Percentiles rank a stretch among this genome's conserved stretches.
Evolutionary conservation across 495 filamentous ascomycete genomes (phyloP).

Genomic region (Talaromyces nanjingensis): DNA sequence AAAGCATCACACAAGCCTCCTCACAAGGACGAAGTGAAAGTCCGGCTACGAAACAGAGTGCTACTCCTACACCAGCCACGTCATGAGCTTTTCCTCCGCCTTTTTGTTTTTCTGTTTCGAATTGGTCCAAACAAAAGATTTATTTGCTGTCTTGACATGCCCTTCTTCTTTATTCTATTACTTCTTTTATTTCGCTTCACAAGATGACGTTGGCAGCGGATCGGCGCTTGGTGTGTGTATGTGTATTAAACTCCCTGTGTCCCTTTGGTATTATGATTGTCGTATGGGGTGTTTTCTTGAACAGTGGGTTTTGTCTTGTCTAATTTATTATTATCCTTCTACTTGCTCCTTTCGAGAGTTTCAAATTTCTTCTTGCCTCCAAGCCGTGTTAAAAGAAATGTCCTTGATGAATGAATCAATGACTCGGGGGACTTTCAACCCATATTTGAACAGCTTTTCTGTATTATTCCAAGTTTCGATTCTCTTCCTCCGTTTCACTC

Average conservation of each 20-base stretch:
- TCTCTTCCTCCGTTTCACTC: not conserved
- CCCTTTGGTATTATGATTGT: not conserved
- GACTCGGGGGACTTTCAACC: not conserved
- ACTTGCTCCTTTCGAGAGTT: not conserved
- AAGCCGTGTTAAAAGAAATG: not conserved
- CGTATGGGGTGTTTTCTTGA: not conserved
- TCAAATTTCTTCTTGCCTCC: not conserved
- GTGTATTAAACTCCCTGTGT: not conserved
- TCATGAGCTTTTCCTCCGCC: not conserved
- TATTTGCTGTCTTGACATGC: not conserved
- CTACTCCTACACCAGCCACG: slow-evolving; percentile 30
- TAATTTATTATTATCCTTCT: not conserved
- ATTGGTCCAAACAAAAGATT: not conserved
- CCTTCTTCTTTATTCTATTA: not conserved
- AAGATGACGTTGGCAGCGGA: slow-evolving; percentile 3
- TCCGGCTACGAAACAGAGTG: slow-evolving; percentile 35
- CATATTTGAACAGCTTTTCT: not conserved
- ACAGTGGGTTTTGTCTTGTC: not conserved
- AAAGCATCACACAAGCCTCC: slow-evolving; percentile 15
- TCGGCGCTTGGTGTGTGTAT: not conserved
- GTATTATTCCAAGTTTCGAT: not conserved
- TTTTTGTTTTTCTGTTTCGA: not conserved
- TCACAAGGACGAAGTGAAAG: slow-evolving; percentile 35
- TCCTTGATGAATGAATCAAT: not conserved
- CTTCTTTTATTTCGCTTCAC: not conserved